Evolutionary conservation across 768 basidiomycete species (phyloP).

Genomic region (Tulasnella sp.): DNA sequence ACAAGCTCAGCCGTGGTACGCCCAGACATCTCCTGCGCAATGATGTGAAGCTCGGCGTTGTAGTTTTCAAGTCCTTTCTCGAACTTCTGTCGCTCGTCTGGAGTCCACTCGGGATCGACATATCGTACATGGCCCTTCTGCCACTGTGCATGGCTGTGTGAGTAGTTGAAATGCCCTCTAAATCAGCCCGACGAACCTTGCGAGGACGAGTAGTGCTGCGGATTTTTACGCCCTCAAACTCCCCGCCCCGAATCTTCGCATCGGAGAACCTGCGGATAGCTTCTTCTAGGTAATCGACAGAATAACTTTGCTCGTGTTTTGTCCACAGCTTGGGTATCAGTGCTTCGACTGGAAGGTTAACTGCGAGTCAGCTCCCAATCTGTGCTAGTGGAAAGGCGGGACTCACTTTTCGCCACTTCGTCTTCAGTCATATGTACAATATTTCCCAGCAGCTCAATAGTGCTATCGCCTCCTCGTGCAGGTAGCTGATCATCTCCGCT

Average conservation of each 20-base stretch:
- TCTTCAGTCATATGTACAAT: slow-evolving; percentile 56
- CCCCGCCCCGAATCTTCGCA: slow-evolving; percentile 43
- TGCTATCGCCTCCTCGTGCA: slow-evolving; percentile 62
- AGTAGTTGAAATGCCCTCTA: background rate
- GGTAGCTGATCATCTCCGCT: slow-evolving; percentile 32
- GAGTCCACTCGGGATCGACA: slow-evolving; percentile 62
- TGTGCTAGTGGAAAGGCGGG: background rate
- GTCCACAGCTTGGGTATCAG: slow-evolving; percentile 49
- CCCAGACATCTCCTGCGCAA: slow-evolving; percentile 63
- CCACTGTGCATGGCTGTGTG: slow-evolving; percentile 45
- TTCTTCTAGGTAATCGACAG: slow-evolving; percentile 79
- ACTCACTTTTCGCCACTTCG: slow-evolving; percentile 46
- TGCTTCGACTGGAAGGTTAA: slow-evolving; percentile 48
- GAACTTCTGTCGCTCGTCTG: slow-evolving; percentile 63
- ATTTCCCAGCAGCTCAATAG: slow-evolving; percentile 62
- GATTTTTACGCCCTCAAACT: slow-evolving; percentile 59
- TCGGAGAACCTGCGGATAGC: slow-evolving; percentile 63
- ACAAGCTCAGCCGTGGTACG: slow-evolving; percentile 70
- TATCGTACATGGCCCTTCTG: slow-evolving; percentile 58
- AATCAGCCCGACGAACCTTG: slow-evolving; percentile 45
- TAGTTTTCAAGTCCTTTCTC: slow-evolving; percentile 65
- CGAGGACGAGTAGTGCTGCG: slow-evolving; percentile 47
- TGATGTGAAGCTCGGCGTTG: slow-evolving; percentile 71
- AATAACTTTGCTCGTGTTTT: slow-evolving; percentile 36
- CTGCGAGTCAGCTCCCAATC: background rate